Percentiles rank a stretch among this genome's conserved stretches.
These are phyloP conservation scores for Flagelloscypha sp. DNA, from an alignment of 768 basidiomycete species.

Conservation along the genomic window DNA sequence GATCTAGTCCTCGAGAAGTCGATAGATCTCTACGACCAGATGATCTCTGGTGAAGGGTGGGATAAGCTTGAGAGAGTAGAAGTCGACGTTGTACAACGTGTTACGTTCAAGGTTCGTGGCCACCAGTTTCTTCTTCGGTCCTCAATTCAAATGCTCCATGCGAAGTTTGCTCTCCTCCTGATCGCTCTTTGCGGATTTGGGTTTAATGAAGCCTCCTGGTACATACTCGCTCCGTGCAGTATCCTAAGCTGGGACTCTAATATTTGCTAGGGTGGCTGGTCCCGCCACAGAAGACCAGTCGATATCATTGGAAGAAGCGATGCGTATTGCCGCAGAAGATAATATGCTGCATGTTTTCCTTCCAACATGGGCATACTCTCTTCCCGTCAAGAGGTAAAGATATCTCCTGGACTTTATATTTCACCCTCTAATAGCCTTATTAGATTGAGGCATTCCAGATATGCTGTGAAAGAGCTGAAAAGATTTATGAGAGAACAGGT, in stretches of 20 bases:
- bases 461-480: constrained; percentile 21
- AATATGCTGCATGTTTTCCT: constrained; percentile 17
- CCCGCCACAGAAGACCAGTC: constrained; percentile 27
- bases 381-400: constrained; percentile 28
- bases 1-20: constrained; percentile 34
- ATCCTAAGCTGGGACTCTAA: no score
- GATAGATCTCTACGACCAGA: constrained; percentile 26
- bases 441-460: constrained; percentile 20
- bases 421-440: no score
- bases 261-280: constrained; percentile 18
- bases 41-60: constrained; percentile 31
- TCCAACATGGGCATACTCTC: constrained; percentile 29
- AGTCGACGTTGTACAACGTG: constrained; percentile 22
- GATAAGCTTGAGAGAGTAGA: constrained; percentile 17
- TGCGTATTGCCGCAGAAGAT: constrained; percentile 25
- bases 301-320: constrained; percentile 30
- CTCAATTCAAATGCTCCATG: not conserved
- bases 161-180: constrained; percentile 34
- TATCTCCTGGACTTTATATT: not conserved
- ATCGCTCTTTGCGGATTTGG: constrained; percentile 42
- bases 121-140: not conserved
- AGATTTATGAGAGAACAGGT: constrained; percentile 33
- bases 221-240: not conserved
- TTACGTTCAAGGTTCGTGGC: constrained; percentile 29
- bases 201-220: no score